Percentiles rank a stretch among this genome's conserved stretches.
Conservation (phyloP, 1,139 yeast species). For the Candida glucosophila region DNA sequence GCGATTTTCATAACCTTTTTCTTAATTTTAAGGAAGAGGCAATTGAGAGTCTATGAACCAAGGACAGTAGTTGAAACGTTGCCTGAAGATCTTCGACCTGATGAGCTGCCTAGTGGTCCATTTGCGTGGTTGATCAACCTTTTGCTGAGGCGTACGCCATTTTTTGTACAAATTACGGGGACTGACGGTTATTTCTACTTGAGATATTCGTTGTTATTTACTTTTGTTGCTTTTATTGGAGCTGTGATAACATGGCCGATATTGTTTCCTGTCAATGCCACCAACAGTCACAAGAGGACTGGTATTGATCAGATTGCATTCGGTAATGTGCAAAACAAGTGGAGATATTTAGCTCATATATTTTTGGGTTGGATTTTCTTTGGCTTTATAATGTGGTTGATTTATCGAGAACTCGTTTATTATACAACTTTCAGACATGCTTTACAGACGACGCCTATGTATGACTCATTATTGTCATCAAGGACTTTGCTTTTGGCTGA, state of each 20-base stretch:
- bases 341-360: constrained; percentile 64
- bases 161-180: constrained; percentile 70
- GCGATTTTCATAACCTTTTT: constrained; percentile 49
- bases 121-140: constrained; percentile 48
- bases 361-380: constrained; percentile 63
- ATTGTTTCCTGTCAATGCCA: constrained; percentile 79
- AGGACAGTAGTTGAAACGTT: constrained; percentile 42
- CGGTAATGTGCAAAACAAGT: constrained; percentile 52
- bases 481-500: constrained; percentile 64
- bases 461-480: constrained; percentile 57
- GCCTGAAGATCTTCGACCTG: constrained; percentile 39
- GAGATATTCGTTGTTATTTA: constrained; percentile 62
- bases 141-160: constrained; percentile 51
- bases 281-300: constrained; percentile 52
- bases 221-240: constrained; percentile 52
- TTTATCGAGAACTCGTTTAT: constrained; percentile 65
- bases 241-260: constrained; percentile 66
- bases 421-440: constrained; percentile 62
- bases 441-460: constrained; percentile 60
- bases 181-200: constrained; percentile 84
- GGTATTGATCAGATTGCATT: constrained; percentile 57
- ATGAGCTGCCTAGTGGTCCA: constrained; percentile 47
- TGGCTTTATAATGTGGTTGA: constrained; percentile 48
- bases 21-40: constrained; percentile 53
- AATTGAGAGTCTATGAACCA: constrained; percentile 75